Evolutionary conservation across 2,329 filamentous ascomycete species (phyloP), one percentile per base, ranked within the genome.

Genomic region (Bimuria novae-zelandiae): DNA sequence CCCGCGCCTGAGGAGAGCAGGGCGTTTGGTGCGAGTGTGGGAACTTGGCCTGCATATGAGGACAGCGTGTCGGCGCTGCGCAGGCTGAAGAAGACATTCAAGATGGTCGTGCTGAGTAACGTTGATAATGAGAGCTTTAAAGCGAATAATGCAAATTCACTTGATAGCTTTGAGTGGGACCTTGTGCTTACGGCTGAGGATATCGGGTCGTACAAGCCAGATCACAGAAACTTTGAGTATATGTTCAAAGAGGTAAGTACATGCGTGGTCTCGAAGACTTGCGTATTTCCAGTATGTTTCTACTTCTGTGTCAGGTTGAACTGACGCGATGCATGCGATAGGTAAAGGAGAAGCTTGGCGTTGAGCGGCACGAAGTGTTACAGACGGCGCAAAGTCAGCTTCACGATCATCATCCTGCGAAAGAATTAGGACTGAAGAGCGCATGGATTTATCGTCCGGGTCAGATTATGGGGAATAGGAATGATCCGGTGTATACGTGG

Each of bases 161-260:
- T 90, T 11, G 67, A 75, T 16, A 80, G 79, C 0, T 77, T 82
- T 21, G 60, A 76, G 11, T 87, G 90, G 63, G 86, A 89, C 61
- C 79, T 80, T 11, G 76, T 89, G 21, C 84, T 88, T 70, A 90
- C 87, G 2, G 89, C 89, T 1, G 78, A 91, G 71, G 82, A 88
- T 39, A 84, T 91, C 48, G 87, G 89, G 1, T 80, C 77, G 6
- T 92, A 91, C 70, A 92, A 92, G 75, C 89, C 89, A 0, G 75
- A 82, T 55, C 67, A 73, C 32, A 68, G 69, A 23, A 90, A 90
- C 63, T 92, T 92, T 59, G 77, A 82, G 51, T 87, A 88, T 64
- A 75, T 91, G 72, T 75, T 90, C 12, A 67, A 71, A 12, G 76
- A 80, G 29, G 80, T 83, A 16, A 36, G 33, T 36, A 16, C 30